phyloP scores from a whole-genome alignment of 306 rosid genomes.

The Amphicarpaea edgeworthii region DNA sequence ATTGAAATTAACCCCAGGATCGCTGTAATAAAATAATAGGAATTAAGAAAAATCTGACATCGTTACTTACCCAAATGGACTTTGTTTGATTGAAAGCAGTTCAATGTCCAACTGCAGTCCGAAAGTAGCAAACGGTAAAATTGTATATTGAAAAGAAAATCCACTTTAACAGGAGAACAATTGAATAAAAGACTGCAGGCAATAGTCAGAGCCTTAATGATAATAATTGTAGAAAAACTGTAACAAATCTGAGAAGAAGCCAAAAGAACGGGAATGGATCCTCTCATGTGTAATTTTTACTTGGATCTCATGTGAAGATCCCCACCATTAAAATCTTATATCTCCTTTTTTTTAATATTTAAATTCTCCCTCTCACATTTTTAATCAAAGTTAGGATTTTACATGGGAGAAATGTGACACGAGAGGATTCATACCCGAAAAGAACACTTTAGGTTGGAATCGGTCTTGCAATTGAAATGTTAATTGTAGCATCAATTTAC shows the following conservation, averaged over 20 bases:
- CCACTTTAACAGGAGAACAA: slow-evolving; percentile 6
- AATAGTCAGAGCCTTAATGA: background rate
- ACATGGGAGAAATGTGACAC: no score
- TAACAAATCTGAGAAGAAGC: background rate
- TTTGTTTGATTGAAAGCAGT: slow-evolving; percentile 88
- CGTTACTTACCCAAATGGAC: slow-evolving; percentile 86
- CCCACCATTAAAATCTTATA: no score
- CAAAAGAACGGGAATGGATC: no score
- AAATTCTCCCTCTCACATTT: no score
- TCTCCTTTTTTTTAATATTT: no score
- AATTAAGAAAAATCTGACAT: background rate
- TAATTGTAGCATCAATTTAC: background rate
- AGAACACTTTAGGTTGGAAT: background rate
- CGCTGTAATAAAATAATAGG: background rate
- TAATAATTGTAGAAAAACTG: slow-evolving; percentile 33
- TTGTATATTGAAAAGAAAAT: slow-evolving; percentile 32
- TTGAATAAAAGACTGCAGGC: slow-evolving; percentile 21
- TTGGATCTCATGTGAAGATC: no score
- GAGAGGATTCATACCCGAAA: no score
- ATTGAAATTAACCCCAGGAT: slow-evolving; percentile 39
- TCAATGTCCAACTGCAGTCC: slow-evolving; percentile 84
- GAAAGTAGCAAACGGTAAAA: slow-evolving; percentile 43
- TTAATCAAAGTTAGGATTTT: no score
- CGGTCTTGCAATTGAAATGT: slow-evolving; percentile 4
- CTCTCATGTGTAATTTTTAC: no score